These are phyloP conservation scores for Actinomucor elegans DNA, from an alignment of 371 early-diverging fungal genomes.

Conservation along the genomic window DNA sequence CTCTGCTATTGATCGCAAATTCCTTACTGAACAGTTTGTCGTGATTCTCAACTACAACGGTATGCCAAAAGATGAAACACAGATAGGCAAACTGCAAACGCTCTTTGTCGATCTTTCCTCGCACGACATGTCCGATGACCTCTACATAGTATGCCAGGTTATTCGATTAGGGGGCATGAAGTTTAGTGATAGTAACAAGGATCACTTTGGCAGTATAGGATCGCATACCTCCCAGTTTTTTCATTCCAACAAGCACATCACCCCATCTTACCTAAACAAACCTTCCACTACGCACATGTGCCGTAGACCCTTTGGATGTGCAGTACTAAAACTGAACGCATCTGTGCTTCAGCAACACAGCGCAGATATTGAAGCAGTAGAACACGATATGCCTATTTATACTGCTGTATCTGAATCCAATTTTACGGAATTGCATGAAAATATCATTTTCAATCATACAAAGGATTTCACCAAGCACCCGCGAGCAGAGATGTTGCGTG, in stretches of 20 bases:
- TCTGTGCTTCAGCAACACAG: conserved; percentile 23
- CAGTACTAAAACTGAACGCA: conserved; percentile 54
- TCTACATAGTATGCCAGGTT: conserved; percentile 66
- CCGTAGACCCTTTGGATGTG: conserved; percentile 70
- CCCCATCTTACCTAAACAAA: not conserved
- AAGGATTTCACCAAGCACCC: conserved; percentile 52
- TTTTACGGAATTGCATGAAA: conserved; percentile 58
- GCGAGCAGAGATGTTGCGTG: conserved; percentile 56
- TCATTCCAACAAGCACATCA: conserved; percentile 11
- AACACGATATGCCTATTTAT: conserved; percentile 61
- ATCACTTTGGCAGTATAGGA: conserved; percentile 16
- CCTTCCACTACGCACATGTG: conserved; percentile 8
- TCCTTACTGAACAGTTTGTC: conserved; percentile 66
- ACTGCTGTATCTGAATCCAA: conserved; percentile 53
- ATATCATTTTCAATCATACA: conserved; percentile 53
- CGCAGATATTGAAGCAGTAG: conserved; percentile 16
- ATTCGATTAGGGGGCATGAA: conserved; percentile 67
- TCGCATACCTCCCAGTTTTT: conserved; percentile 8
- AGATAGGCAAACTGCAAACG: conserved; percentile 53
- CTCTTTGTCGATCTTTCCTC: conserved; percentile 60
- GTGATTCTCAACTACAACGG: conserved; percentile 58
- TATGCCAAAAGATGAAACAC: conserved; percentile 55
- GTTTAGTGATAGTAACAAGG: conserved; percentile 53
- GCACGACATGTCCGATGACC: conserved; percentile 51
- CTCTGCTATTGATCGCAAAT: conserved; percentile 43